These are phyloP conservation scores for Cardamine chenopodiifolia DNA, from an alignment of 345 rosid genomes.

Conservation along the genomic window DNA sequence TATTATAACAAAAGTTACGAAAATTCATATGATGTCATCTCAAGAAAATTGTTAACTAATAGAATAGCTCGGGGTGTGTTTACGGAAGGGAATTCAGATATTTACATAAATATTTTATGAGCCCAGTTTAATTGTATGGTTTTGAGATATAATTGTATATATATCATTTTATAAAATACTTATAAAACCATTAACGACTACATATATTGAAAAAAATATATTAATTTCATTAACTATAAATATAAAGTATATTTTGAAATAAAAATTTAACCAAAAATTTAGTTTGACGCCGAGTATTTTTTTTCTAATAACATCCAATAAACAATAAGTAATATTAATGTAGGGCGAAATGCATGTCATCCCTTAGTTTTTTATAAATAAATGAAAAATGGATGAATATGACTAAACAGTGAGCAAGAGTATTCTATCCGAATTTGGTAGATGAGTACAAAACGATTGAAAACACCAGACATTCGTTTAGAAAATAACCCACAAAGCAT, in stretches of 20 bases:
- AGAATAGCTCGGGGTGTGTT: neutral
- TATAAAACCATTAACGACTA: too few relatives aligned
- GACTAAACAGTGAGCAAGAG: constrained; percentile 36
- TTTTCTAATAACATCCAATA: too few relatives aligned
- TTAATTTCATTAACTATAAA: neutral
- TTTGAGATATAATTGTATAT: too few relatives aligned
- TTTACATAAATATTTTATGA: neutral
- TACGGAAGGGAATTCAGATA: neutral
- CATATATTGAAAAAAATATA: too few relatives aligned
- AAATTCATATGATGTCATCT: neutral
- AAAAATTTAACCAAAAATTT: too few relatives aligned
- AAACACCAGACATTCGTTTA: constrained; percentile 38
- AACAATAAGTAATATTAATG: too few relatives aligned
- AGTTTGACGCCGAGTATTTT: too few relatives aligned
- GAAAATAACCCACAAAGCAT: constrained; percentile 27
- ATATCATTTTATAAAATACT: too few relatives aligned
- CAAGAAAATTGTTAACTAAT: neutral
- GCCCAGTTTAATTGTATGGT: neutral
- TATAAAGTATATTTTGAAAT: too few relatives aligned
- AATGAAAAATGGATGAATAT: constrained; percentile 19
- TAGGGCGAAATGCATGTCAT: neutral
- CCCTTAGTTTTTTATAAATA: neutral
- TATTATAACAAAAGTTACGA: neutral
- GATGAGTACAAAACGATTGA: constrained; percentile 35
- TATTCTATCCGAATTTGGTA: constrained; percentile 16